These are phyloP conservation scores for Penicillium sp. DNA, from an alignment of 2,329 filamentous ascomycete genomes.

Conservation along the genomic window DNA sequence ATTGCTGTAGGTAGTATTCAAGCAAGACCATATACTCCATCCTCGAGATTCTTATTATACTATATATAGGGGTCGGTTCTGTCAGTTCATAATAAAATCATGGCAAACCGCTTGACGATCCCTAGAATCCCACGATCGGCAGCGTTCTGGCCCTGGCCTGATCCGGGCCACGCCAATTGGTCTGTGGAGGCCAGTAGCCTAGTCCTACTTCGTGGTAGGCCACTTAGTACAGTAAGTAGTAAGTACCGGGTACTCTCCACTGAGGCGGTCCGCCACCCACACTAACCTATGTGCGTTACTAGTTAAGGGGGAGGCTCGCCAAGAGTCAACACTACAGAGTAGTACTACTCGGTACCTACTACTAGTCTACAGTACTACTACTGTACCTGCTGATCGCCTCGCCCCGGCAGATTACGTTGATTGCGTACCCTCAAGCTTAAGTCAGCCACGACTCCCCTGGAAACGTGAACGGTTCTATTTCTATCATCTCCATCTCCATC, in stretches of 20 bases:
- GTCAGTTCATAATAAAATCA: neutral
- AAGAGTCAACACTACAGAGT: too few relatives aligned
- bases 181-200: neutral
- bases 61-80: too few relatives aligned
- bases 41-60: too few relatives aligned
- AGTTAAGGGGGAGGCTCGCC: too few relatives aligned
- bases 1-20: neutral
- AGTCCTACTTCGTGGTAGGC: neutral
- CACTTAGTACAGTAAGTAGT: too few relatives aligned
- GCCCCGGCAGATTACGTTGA: neutral
- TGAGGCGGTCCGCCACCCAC: neutral
- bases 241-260: constrained; percentile 19
- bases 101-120: neutral
- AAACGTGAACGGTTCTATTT: constrained; percentile 31
- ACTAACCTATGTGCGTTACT: neutral
- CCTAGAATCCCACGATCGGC: constrained; percentile 19
- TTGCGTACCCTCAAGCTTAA: constrained; percentile 25
- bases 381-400: too few relatives aligned
- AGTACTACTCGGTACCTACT: constrained; percentile 4
- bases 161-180: constrained; percentile 28
- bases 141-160: constrained; percentile 28
- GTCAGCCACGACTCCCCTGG: constrained; percentile 32
- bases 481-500: constrained; percentile 14
- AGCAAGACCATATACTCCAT: neutral
- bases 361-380: too few relatives aligned